Evolutionary conservation across 495 filamentous ascomycete genomes (phyloP).

Genomic region (Filosporella fistucella): DNA sequence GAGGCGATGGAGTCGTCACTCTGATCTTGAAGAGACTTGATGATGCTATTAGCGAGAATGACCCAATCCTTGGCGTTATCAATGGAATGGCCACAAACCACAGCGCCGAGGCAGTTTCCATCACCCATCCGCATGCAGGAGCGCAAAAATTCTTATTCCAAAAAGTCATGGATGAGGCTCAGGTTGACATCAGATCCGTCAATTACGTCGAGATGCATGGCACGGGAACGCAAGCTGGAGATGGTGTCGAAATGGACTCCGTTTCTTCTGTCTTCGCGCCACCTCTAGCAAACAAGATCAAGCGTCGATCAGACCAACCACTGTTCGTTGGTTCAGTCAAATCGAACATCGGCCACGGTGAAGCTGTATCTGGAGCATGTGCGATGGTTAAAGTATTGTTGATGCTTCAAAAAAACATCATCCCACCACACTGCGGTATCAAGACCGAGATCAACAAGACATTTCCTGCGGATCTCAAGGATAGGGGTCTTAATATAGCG

Average conservation of each 20-base stretch:
- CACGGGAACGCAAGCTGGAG: conserved; percentile 79
- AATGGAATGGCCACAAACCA: conserved; percentile 68
- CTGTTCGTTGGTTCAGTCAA: conserved; percentile 82
- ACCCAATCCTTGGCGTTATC: conserved; percentile 67
- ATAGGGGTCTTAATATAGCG: conserved; percentile 71
- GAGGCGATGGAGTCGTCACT: conserved; percentile 67
- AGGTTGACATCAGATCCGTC: conserved; percentile 65
- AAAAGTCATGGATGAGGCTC: conserved; percentile 70
- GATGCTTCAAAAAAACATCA: conserved; percentile 73
- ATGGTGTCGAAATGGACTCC: conserved; percentile 71
- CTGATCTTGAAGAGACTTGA: conserved; percentile 72
- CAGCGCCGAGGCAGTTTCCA: conserved; percentile 68
- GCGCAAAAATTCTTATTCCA: conserved; percentile 12
- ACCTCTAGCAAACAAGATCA: conserved; percentile 35
- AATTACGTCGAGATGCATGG: conserved; percentile 87
- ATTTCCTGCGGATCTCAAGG: conserved; percentile 68
- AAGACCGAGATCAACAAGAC: conserved; percentile 75
- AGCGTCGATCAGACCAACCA: conserved; percentile 61
- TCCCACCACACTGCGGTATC: conserved; percentile 83
- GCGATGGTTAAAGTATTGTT: conserved; percentile 73
- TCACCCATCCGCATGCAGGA: conserved; percentile 71
- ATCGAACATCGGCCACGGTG: conserved; percentile 85
- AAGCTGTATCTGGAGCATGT: conserved; percentile 85
- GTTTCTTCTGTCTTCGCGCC: conserved; percentile 83
- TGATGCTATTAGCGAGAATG: conserved; percentile 69